Percentiles rank a stretch among this genome's conserved stretches.
These are phyloP conservation scores for Aspergillus sp. DNA, from an alignment of 2,329 filamentous ascomycete species.

Conservation along the genomic window DNA sequence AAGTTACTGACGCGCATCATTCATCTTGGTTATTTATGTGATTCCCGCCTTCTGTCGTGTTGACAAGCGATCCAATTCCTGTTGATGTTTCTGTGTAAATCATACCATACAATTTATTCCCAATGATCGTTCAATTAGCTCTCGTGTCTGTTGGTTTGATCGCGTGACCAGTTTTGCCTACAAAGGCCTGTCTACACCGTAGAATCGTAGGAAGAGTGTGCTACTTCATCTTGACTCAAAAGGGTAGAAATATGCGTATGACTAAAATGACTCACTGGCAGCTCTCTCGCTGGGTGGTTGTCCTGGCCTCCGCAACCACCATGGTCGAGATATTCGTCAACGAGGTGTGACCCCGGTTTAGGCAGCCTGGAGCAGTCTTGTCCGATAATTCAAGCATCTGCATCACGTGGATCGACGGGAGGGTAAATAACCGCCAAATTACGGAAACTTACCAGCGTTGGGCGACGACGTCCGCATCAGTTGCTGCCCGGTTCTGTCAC, in stretches of 20 bases:
- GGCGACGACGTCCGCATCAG: not conserved
- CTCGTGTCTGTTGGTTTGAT: not conserved
- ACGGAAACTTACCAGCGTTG: not conserved
- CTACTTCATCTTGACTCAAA: not conserved
- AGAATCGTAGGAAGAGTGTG: constrained; percentile 3
- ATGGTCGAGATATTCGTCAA: not conserved
- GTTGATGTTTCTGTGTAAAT: constrained; percentile 12
- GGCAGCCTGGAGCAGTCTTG: not conserved
- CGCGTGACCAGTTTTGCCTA: not conserved
- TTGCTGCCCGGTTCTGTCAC: not conserved
- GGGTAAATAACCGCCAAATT: not conserved
- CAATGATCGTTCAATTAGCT: not conserved
- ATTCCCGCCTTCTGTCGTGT: constrained; percentile 17
- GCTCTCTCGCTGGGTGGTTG: not conserved
- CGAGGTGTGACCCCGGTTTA: not conserved
- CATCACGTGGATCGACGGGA: not conserved
- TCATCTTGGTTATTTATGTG: constrained; percentile 11
- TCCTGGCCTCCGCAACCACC: not conserved
- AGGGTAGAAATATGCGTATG: not conserved
- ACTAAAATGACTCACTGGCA: not conserved
- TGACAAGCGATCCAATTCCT: constrained; percentile 12
- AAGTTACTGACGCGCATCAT: not conserved
- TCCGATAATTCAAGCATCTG: not conserved
- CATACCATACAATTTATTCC: constrained; percentile 4
- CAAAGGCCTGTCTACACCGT: not conserved